These are phyloP conservation scores for Lachnellula subtilissima DNA, from an alignment of 2,329 filamentous ascomycete genomes.

Conservation along the genomic window DNA sequence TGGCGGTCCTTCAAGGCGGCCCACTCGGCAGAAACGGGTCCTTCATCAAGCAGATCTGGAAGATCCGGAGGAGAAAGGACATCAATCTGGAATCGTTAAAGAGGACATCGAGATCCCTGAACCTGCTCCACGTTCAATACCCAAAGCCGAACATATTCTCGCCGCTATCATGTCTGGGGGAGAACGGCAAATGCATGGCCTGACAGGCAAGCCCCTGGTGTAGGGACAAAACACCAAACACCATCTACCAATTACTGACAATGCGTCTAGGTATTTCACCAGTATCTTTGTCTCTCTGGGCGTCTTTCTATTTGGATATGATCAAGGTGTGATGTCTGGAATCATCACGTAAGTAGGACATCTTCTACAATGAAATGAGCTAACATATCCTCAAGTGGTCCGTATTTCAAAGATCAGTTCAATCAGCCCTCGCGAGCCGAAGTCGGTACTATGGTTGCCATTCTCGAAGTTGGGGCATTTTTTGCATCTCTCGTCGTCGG, in stretches of 20 bases:
- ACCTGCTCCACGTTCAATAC: conserved; percentile 58
- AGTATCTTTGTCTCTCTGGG: conserved; percentile 85
- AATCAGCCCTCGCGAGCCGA: conserved; percentile 79
- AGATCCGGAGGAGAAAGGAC: conserved; percentile 39
- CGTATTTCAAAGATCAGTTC: conserved; percentile 89
- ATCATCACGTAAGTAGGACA: conserved; percentile 54
- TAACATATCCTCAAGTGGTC: conserved; percentile 53
- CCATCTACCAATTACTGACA: conserved; percentile 6
- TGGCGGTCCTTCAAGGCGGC: conserved; percentile 44
- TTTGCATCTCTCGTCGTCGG: conserved; percentile 84
- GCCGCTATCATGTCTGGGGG: conserved; percentile 83
- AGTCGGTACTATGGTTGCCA: conserved; percentile 96
- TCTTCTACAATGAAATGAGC: not conserved
- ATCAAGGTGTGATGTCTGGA: conserved; percentile 83
- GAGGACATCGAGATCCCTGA: conserved; percentile 80
- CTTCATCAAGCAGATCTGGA: conserved; percentile 52
- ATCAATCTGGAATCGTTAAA: conserved; percentile 45
- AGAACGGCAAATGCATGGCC: conserved; percentile 73
- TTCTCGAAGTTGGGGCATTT: conserved; percentile 89
- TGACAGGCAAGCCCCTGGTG: conserved; percentile 93
- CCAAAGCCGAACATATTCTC: conserved; percentile 64
- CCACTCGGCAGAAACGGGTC: conserved; percentile 57
- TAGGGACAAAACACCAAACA: conserved; percentile 42
- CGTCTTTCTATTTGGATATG: conserved; percentile 85
- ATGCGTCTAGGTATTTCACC: conserved; percentile 72